Evolutionary conservation across 805 yeast species (phyloP).

Genomic region (Ogataea populi-albae): DNA sequence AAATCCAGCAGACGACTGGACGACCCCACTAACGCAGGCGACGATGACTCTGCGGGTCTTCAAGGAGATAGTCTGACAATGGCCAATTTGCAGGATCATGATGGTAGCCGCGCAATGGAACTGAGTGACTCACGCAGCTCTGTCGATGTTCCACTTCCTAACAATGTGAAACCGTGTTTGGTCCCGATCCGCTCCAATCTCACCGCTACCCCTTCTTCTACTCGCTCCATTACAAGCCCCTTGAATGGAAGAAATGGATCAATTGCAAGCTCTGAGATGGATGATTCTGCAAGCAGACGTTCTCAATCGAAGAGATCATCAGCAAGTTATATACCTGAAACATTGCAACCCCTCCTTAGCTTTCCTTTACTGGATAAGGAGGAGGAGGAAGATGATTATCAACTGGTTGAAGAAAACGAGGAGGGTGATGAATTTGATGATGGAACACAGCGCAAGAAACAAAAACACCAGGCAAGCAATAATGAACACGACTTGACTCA

Average conservation of each 20-base stretch:
- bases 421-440: slow-evolving; percentile 1
- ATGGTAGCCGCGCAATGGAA: neutral
- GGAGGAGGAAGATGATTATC: neutral
- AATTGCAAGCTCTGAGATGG: neutral
- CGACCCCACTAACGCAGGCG: neutral
- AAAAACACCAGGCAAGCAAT: no score
- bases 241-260: neutral
- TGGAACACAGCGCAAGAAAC: neutral
- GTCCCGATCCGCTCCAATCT: neutral
- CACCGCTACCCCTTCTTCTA: neutral
- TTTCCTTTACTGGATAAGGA: slow-evolving; percentile 9
- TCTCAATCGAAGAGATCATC: neutral
- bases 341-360: slow-evolving; percentile 10
- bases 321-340: slow-evolving; percentile 7
- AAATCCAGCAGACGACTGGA: slow-evolving; percentile 1
- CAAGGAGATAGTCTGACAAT: neutral
- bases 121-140: slow-evolving; percentile 1
- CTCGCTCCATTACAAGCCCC: neutral
- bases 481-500: no score
- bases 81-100: neutral
- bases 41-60: neutral
- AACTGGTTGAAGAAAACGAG: no score
- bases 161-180: slow-evolving; percentile 1
- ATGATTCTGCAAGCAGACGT: neutral
- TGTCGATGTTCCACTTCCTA: slow-evolving; percentile 2